A percentile compares a stretch with the other conserved stretches of the same genome.
Conservation (phyloP, 2,329 filamentous ascomycete species). For the Biscogniauxia marginata region DNA sequence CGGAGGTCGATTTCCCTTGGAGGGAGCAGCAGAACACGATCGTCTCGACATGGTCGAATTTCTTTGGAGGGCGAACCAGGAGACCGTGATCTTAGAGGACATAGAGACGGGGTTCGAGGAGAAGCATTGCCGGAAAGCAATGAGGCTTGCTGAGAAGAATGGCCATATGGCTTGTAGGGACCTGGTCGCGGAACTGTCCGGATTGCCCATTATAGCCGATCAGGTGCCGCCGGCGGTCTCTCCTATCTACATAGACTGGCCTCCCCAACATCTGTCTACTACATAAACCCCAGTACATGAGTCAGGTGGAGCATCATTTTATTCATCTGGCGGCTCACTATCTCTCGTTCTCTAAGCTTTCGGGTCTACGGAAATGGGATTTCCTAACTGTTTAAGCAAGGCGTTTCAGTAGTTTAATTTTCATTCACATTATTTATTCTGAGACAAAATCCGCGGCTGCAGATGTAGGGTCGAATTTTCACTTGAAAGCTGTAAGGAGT, state of each 20-base stretch:
- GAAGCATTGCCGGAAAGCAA: slow-evolving; percentile 9
- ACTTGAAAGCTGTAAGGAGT: too few relatives aligned
- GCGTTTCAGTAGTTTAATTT: too few relatives aligned
- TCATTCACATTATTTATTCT: too few relatives aligned
- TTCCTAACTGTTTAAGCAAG: too few relatives aligned
- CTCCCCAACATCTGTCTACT: too few relatives aligned
- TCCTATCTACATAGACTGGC: slow-evolving; percentile 11
- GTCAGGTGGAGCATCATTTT: too few relatives aligned
- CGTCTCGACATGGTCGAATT: slow-evolving; percentile 19
- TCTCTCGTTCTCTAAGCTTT: too few relatives aligned
- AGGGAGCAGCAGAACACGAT: slow-evolving; percentile 18
- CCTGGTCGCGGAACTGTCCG: slow-evolving; percentile 6
- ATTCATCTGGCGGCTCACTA: too few relatives aligned
- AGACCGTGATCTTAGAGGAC: background rate
- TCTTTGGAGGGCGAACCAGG: slow-evolving; percentile 12
- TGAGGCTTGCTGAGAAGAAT: slow-evolving; percentile 10
- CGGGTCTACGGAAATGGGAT: too few relatives aligned
- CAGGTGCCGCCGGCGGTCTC: slow-evolving; percentile 1
- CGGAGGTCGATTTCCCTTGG: slow-evolving; percentile 17
- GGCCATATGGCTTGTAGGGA: slow-evolving; percentile 8
- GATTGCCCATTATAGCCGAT: background rate
- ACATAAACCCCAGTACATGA: too few relatives aligned
- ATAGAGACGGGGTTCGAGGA: slow-evolving; percentile 2
- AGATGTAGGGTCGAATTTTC: too few relatives aligned
- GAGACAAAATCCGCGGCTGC: too few relatives aligned